A percentile compares a stretch with the other conserved stretches of the same genome.
These are phyloP conservation scores for Brassica nigra DNA, from an alignment of 345 rosid genomes.

Conservation along the genomic window DNA sequence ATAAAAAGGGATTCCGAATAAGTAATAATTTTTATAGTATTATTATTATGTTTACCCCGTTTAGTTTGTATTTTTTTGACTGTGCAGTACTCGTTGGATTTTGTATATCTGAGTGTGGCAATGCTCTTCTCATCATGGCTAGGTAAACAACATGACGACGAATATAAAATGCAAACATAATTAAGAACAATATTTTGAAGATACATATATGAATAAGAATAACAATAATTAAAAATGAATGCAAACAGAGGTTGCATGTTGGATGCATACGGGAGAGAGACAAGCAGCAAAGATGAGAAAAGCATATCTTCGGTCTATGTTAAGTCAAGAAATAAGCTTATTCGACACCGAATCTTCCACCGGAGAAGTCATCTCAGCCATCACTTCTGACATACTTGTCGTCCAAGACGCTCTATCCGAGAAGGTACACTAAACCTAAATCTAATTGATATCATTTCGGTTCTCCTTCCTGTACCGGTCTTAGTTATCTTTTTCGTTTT, in stretches of 20 bases:
- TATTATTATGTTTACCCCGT: background rate
- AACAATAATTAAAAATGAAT: background rate
- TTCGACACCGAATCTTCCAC: constrained; percentile 92
- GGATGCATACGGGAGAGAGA: constrained; percentile 97
- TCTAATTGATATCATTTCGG: background rate
- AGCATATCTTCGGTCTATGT: constrained; percentile 78
- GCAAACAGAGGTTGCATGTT: constrained; percentile 84
- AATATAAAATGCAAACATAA: background rate
- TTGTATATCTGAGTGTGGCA: constrained; percentile 85
- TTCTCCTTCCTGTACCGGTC: background rate
- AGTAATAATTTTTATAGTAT: background rate
- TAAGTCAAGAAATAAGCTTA: constrained; percentile 83
- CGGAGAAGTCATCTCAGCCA: constrained; percentile 84
- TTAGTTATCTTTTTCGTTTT: background rate
- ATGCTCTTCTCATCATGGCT: constrained; percentile 88
- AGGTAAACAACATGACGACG: constrained; percentile 49
- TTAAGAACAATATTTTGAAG: background rate
- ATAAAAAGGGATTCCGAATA: background rate
- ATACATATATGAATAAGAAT: background rate
- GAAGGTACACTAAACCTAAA: constrained; percentile 53
- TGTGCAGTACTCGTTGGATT: constrained; percentile 93
- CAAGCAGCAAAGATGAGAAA: constrained; percentile 93
- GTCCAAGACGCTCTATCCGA: constrained; percentile 97
- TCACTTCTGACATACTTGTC: constrained; percentile 80
- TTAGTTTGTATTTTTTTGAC: background rate